Evolutionary conservation across 2,329 filamentous ascomycete genomes (phyloP).

Genomic region (Alternaria sp.): DNA sequence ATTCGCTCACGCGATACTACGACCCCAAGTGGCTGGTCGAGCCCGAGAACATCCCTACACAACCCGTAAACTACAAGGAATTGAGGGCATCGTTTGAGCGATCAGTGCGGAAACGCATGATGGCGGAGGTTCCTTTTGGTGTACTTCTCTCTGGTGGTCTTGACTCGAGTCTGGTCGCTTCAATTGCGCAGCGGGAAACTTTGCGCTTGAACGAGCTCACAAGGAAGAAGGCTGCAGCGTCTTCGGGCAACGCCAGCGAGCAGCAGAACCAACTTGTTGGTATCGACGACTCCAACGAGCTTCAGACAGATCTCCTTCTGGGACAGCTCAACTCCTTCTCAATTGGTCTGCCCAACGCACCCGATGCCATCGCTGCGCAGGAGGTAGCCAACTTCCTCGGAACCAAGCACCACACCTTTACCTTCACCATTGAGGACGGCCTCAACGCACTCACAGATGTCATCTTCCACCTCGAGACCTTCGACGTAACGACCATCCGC

Average conservation of each 20-base stretch:
- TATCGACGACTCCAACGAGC: conserved; percentile 89
- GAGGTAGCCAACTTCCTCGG: conserved; percentile 96
- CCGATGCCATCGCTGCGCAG: conserved; percentile 88
- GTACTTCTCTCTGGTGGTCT: conserved; percentile 93
- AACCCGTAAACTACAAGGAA: conserved; percentile 80
- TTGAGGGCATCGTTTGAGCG: conserved; percentile 85
- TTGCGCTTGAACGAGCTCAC: conserved; percentile 73
- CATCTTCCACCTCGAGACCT: conserved; percentile 97
- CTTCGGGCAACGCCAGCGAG: conserved; percentile 29
- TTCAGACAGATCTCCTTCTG: conserved; percentile 88
- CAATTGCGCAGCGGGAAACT: conserved; percentile 94
- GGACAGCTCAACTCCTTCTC: conserved; percentile 99
- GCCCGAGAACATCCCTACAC: conserved; percentile 75
- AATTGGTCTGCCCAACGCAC: conserved; percentile 90
- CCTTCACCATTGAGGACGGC: conserved; percentile 96
- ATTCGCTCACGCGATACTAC: conserved; percentile 85
- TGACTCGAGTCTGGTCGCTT: conserved; percentile 92
- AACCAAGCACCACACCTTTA: conserved; percentile 97
- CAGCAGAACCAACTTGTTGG: conserved; percentile 71
- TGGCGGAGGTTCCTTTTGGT: conserved; percentile 98
- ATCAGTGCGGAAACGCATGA: conserved; percentile 92
- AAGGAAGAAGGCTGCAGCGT: conserved; percentile 48
- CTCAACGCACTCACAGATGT: conserved; percentile 96
- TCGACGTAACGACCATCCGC: conserved; percentile 97
- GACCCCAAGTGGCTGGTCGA: conserved; percentile 90